Evolutionary conservation across 495 filamentous ascomycete species (phyloP), one percentile per base, ranked within the genome.

Genomic region (Sporormia fimetaria): DNA sequence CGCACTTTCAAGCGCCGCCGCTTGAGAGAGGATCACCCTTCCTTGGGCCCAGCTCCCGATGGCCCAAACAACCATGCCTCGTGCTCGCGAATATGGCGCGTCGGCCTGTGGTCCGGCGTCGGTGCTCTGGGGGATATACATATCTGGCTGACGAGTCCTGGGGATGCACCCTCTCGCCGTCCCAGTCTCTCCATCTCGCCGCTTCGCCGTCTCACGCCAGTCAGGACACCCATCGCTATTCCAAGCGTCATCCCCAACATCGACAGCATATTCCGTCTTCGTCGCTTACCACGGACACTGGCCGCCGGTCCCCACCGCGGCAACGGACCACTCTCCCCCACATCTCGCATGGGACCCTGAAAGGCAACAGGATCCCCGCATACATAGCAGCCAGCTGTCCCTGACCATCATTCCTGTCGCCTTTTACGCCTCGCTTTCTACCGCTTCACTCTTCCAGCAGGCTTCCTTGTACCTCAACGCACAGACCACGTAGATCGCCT

Each of bases 1-100:
- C 33, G 40, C 44, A 44, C 25, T 30, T 37, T 44, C 45, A 49
- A 44, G 44, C 50, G 50, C 50, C 41, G 44, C 31, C 22, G 15
- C 18, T 21, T n/a, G n/a, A n/a, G 32, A 14, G 21, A 12, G 25
- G 30, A 33, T 7, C 8, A 33, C 30, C 7, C 30, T 9, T 6
- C 15, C 6, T 15, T 33, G 8, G 8, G 8, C 21, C 26, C 24
- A 28, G 10, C 37, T 26, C 10, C 24, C 28, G n/a, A 23, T 37
- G 18, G 10, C n/a, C 23, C 12, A 17, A n/a, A n/a, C n/a, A n/a
- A n/a, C n/a, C n/a, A n/a, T n/a, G n/a, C n/a, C n/a, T n/a, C n/a
- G n/a, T n/a, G n/a, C n/a, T n/a, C n/a, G n/a, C n/a, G n/a, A n/a
- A n/a, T n/a, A n/a, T n/a, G n/a, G n/a, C n/a, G n/a, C n/a, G n/a